Base-by-base conservation (phyloP, 768 basidiomycete genomes). In the Sarcodon aspratus region DNA sequence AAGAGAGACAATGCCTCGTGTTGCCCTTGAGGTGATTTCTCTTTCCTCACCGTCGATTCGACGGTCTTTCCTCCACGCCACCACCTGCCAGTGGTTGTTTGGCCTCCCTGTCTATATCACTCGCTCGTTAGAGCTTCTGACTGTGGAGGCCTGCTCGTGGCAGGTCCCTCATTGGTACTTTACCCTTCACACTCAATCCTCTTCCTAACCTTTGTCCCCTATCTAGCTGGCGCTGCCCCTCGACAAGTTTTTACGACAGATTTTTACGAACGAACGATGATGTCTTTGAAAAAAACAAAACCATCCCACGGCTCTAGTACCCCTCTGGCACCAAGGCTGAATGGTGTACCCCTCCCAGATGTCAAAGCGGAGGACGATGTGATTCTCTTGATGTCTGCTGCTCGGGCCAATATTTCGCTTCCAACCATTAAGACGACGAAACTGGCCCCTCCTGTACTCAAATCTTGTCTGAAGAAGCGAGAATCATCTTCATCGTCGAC, bases 21-120 rank as follows among this genome's bases (percentile, higher is more conserved):
- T 48, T 53, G 54, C 40, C 52, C 55, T 52, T 55, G 47, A 54
- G 55, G 55, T 55, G 51, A 52, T 54, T 54, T 54, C 55, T 58
- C 50, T 52, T 50, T 53, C 54, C 49, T 45, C 46, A 48, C 47
- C 46, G 53, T 49, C 52, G 52, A 50, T 46, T 47, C 15, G 17
- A 42, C 40, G 40, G 40, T 27, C 15, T 27, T 27, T 13, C 40
- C 2, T 42, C 40, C 40, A 17, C 40, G 27, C 40, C 40, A 13
- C 40, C 13, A 9, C 44, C 46, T 48, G 33, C 36, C n/a, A 36
- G 18, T 34, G 50, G 37, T 44, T 42, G 32, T 33, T 34, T 37
- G 49, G 38, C 12, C 46, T 53, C 48, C 34, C 45, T 27, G 52
- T 46, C 49, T 47, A 44, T 37, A 13, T 33, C 49, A 40, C 47